Evolutionary conservation across 2,329 filamentous ascomycete species (phyloP), one percentile per base, ranked within the genome.

Genomic region (Boeremia lycopersici): DNA sequence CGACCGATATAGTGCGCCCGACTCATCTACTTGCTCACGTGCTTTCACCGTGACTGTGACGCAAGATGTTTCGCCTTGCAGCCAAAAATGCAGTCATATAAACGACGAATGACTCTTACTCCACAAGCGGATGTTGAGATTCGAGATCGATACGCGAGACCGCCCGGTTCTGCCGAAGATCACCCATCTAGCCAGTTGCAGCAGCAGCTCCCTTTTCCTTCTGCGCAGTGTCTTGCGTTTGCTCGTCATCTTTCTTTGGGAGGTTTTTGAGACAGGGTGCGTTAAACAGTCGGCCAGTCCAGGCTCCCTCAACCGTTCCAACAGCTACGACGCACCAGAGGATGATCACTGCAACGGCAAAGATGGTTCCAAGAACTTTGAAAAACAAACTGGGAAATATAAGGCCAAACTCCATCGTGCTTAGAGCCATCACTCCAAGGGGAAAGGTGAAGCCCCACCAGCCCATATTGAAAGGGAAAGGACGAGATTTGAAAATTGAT

Each of bases 381-480:
- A 87, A 87, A 63, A 87, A 85, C 12, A 67, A 47, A 31, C 79
- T 85, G 0, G 81, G 79, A 55, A 86, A 76, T 56, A 85, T 80
- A 19, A 76, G 71, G 1, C 80, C 82, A 53, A 83, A 74, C 41
- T 76, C 71, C 4, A 77, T 76, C 0, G 81, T 83, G 29, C 72
- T 78, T 8, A 80, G 70, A 0, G 84, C 78, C 67, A 81, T 86
- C 0, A 85, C 84, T 2, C 84, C 84, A 2, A 85, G 63, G 0
- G 84, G 84, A 59, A 86, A 86, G 0, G 80, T 84, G 55, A 86
- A 86, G 2, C 81, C 82, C 83, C 82, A 86, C 83, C 84, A 85
- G 12, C 84, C 84, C 72, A 86, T 83, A 63, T 86, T 86, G 69
- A 87, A 86, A 0, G 83, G 82, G 57, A 86, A 83, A 15, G 68